A percentile compares a stretch with the other conserved stretches of the same genome.
Evolutionary conservation across 1,284 basidiomycete species (phyloP).

Genomic region (Rhodotorula mucilaginosa): DNA sequence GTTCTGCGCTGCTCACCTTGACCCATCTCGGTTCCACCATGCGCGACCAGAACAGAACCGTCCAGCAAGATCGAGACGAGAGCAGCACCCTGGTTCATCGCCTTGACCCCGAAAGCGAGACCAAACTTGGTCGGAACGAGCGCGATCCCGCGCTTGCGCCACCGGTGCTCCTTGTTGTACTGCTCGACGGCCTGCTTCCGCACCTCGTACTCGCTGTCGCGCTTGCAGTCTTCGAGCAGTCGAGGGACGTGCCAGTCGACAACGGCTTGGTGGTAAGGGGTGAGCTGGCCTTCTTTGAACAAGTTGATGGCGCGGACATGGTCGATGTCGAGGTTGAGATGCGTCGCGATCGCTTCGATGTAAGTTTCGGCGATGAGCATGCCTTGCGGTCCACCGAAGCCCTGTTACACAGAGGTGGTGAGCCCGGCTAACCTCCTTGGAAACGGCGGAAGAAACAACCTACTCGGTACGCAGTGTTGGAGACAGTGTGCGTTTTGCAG

Average conservation of each 20-base stretch:
- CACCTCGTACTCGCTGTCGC: constrained; percentile 43
- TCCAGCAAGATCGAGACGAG: constrained; percentile 49
- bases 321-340: constrained; percentile 47
- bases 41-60: constrained; percentile 44
- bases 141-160: constrained; percentile 48
- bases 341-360: constrained; percentile 46
- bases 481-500: constrained; percentile 50
- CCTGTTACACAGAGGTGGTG: not conserved
- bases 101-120: constrained; percentile 14
- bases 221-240: constrained; percentile 44
- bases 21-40: constrained; percentile 48
- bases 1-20: not conserved
- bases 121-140: constrained; percentile 50
- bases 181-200: constrained; percentile 44
- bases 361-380: constrained; percentile 48
- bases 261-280: constrained; percentile 48
- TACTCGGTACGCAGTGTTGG: constrained; percentile 49
- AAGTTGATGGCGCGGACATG: constrained; percentile 46
- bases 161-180: constrained; percentile 48
- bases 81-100: constrained; percentile 42
- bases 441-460: not conserved
- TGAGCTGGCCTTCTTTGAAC: constrained; percentile 48
- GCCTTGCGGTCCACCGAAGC: constrained; percentile 50
- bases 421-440: rapidly evolving
- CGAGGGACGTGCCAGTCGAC: constrained; percentile 49